These are phyloP conservation scores for Penicillium verrucosum DNA, from an alignment of 2,329 filamentous ascomycete species.

Conservation along the genomic window DNA sequence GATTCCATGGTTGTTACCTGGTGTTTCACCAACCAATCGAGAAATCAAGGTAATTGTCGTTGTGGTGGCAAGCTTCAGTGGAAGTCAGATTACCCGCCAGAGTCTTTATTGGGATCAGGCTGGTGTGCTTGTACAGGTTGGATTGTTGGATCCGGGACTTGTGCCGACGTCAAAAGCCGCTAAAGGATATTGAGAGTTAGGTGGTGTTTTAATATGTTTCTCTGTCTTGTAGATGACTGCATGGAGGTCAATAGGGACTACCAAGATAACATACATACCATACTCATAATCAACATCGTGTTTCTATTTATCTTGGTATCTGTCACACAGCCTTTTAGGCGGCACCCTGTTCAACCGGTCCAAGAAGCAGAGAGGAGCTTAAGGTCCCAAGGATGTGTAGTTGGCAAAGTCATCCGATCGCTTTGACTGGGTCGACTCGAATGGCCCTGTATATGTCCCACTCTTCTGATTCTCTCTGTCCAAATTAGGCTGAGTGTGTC, in stretches of 20 bases:
- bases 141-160: constrained; percentile 53
- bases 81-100: constrained; percentile 44
- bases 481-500: too few relatives aligned
- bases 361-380: too few relatives aligned
- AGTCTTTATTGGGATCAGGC: constrained; percentile 63
- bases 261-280: neutral
- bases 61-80: constrained; percentile 45
- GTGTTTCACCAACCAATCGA: constrained; percentile 52
- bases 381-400: too few relatives aligned
- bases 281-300: neutral
- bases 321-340: neutral
- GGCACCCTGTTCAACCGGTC: too few relatives aligned
- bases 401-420: too few relatives aligned
- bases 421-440: too few relatives aligned
- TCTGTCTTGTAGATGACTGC: neutral
- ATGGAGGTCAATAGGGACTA: neutral
- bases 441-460: too few relatives aligned
- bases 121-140: constrained; percentile 57
- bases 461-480: too few relatives aligned
- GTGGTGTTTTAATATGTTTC: too few relatives aligned
- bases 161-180: constrained; percentile 37
- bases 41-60: constrained; percentile 55
- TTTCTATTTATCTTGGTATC: neutral
- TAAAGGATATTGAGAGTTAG: neutral
- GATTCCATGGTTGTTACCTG: constrained; percentile 57